Base-by-base conservation (phyloP, 208 protist genomes). In the Phytomonas sp. region DNA sequence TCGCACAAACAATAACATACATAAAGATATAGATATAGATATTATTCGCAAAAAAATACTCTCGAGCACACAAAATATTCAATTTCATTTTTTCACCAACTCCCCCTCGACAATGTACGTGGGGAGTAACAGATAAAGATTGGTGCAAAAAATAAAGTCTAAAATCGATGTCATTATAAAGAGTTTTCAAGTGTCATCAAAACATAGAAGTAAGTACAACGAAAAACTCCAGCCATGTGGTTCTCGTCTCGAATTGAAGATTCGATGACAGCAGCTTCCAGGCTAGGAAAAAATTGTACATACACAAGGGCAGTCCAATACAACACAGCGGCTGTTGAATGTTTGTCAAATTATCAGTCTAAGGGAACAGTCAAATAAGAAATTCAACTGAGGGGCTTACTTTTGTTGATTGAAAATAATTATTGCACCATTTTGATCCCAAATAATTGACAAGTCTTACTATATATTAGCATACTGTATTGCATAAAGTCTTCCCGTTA, bases 21-120 rank as follows among this genome's bases (percentile, higher is more conserved):
- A 13, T 36, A 56, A 2, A 65, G 17, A 66, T 66, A 8, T 32
- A 20, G 32, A 26, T 51, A 31, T 70, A 66, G 3, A 67, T 71
- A 37, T 43, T 29, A 67, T 20, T 15, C 53, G 60, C 0, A 33
- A 36, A 37, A 65, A 72, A 72, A 59, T 37, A 43, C 36, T 32
- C 34, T 46, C 31, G n/a, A 68, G 8, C 40, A 1, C 40, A 31
- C 13, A 56, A 43, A 59, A 59, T 17, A 51, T 51, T 51, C 40
- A 3, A 51, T 51, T 51, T 51, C 20, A 23, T 23, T 51, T 51
- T 51, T 51, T 9, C 40, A 51, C 13, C 13, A 4, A 20, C 40
- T 20, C 40, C 20, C 40, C 40, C 13, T 51, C 9, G 40, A 4
- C 40, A 15, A 51, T 51, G 40, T 6, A 51, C 7, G 40, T 51